phyloP scores from a whole-genome alignment of 164 flowering plant species.

The Berberis vulgaris region DNA sequence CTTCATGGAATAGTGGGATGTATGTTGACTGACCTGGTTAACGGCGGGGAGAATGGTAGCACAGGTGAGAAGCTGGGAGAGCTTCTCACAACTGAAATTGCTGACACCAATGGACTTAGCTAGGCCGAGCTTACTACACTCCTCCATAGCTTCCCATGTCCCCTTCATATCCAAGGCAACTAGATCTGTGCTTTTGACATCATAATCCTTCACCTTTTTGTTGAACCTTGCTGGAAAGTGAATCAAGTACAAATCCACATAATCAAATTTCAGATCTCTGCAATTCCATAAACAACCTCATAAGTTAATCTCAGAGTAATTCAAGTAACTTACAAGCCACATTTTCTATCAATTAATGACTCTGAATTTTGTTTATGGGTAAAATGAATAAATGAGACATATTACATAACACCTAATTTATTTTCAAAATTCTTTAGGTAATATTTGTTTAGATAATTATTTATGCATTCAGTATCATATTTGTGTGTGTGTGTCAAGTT shows the following conservation, averaged over 20 bases:
- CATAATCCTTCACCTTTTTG: not conserved
- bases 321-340: too few relatives aligned
- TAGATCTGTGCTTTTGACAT: not conserved
- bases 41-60: constrained; percentile 7
- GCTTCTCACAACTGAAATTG: constrained; percentile 6
- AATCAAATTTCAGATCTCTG: not conserved
- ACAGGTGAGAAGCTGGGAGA: not conserved
- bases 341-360: too few relatives aligned
- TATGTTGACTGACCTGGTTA: constrained; percentile 1
- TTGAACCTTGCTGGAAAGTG: constrained; percentile 1
- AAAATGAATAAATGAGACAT: too few relatives aligned
- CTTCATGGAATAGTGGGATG: too few relatives aligned
- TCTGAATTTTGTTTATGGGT: too few relatives aligned
- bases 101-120: constrained; percentile 10
- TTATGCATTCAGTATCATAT: too few relatives aligned
- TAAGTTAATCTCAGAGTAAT: too few relatives aligned
- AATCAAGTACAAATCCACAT: not conserved
- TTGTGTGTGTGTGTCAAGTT: too few relatives aligned
- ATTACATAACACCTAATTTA: too few relatives aligned
- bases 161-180: constrained; percentile 8
- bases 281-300: not conserved
- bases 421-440: too few relatives aligned
- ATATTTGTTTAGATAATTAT: too few relatives aligned
- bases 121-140: not conserved
- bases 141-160: constrained; percentile 6